Percentiles rank a stretch among this genome's conserved stretches.
Conservation (phyloP, 108 stramenopile genomes). For the Epithemia pelagica region DNA sequence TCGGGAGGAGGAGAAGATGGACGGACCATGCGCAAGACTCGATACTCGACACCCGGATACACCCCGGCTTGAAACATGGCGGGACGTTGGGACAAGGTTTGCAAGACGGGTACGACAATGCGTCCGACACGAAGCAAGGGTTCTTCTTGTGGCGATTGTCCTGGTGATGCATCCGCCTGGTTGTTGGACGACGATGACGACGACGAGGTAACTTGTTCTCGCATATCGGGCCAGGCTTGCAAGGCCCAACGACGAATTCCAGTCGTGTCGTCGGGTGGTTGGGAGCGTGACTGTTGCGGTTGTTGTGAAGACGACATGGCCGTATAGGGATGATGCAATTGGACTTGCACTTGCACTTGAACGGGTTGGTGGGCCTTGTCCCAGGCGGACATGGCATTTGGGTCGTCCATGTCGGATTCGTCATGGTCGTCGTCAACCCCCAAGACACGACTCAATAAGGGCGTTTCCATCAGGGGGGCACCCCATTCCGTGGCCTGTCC, state of each 20-base stretch:
- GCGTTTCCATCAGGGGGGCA: slow-evolving; percentile 36
- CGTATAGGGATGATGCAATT: slow-evolving; percentile 11
- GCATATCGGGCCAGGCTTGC: not conserved
- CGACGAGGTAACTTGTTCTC: not conserved
- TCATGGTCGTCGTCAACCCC: slow-evolving; percentile 20
- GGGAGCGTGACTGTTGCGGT: not conserved
- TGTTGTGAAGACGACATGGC: not conserved
- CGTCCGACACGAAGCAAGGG: slow-evolving; percentile 29
- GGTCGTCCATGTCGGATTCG: not conserved
- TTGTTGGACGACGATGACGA: slow-evolving; percentile 2
- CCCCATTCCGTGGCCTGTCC: slow-evolving; percentile 40
- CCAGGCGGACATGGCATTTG: too few species aligned
- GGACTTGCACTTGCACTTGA: slow-evolving; percentile 8
- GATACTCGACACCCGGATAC: slow-evolving; percentile 52
- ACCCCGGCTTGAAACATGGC: slow-evolving; percentile 38
- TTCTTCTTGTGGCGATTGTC: too few species aligned
- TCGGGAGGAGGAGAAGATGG: not conserved
- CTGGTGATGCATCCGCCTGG: slow-evolving; percentile 11
- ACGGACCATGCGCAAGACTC: slow-evolving; percentile 32
- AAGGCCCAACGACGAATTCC: not conserved
- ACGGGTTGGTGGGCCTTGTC: not conserved
- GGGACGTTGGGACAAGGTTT: slow-evolving; percentile 24
- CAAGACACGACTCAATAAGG: slow-evolving; percentile 24
- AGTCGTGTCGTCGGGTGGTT: too few species aligned
- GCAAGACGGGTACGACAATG: slow-evolving; percentile 37